Conservation (phyloP, 2,329 filamentous ascomycete species). For the Trichoderma lentiforme region DNA sequence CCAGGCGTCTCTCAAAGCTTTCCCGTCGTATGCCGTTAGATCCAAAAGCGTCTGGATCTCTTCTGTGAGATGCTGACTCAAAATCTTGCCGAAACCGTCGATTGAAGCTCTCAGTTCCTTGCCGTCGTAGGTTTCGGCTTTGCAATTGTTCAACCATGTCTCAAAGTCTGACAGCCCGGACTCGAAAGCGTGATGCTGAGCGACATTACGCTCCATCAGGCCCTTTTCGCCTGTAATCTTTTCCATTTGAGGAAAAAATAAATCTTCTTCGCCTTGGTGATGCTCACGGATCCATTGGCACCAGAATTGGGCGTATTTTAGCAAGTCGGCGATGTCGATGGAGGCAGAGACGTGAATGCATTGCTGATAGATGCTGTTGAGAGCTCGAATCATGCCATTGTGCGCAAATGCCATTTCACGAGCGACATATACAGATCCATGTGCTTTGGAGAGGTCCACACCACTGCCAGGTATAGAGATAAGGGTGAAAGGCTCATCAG, state of each 20-base stretch:
- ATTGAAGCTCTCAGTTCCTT: neutral
- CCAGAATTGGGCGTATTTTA: neutral
- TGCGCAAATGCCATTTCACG: neutral
- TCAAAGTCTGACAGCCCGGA: neutral
- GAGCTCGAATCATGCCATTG: neutral
- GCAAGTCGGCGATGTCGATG: neutral
- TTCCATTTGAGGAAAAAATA: neutral
- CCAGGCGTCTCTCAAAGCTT: neutral
- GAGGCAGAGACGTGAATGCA: neutral
- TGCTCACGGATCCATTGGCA: neutral
- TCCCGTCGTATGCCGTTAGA: neutral
- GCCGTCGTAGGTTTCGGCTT: neutral
- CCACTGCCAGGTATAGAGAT: neutral
- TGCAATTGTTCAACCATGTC: neutral
- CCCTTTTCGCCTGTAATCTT: neutral
- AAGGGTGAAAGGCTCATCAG: neutral
- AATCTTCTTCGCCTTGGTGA: neutral
- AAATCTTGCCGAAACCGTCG: neutral
- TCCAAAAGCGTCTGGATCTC: neutral
- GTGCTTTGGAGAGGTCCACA: neutral
- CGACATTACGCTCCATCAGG: neutral
- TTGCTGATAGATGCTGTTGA: neutral
- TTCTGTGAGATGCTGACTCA: neutral
- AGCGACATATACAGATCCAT: neutral
- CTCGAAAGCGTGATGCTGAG: neutral